phyloP scores from a whole-genome alignment of 345 rosid genomes.

The Ailanthus altissimus region DNA sequence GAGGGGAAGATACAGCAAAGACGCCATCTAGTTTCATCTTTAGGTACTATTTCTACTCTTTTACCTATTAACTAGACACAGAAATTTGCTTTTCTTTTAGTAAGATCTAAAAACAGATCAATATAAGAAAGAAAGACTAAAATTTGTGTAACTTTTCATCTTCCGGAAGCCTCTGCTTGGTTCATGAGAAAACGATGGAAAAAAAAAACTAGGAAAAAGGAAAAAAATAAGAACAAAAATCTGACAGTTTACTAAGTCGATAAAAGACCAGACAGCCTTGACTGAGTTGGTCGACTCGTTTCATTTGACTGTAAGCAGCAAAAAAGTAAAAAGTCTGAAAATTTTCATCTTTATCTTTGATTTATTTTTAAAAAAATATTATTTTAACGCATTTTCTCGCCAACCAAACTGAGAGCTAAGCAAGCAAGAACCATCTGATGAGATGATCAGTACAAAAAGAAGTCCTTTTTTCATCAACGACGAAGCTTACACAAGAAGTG shows the following conservation, averaged over 20 bases:
- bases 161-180: not conserved
- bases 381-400: not conserved
- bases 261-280: not conserved
- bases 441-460: not conserved
- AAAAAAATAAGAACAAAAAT: not conserved
- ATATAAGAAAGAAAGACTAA: not conserved
- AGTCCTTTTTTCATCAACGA: not conserved
- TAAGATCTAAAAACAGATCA: not conserved
- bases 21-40: not conserved
- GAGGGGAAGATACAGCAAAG: not conserved
- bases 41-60: not conserved
- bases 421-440: not conserved
- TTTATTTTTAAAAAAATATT: too few relatives aligned
- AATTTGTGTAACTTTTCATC: not conserved
- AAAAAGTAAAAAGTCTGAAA: not conserved
- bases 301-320: not conserved
- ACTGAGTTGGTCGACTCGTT: not conserved
- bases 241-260: not conserved
- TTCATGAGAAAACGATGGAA: not conserved
- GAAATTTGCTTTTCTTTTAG: not conserved
- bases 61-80: not conserved
- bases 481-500: not conserved
- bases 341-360: not conserved
- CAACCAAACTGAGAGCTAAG: not conserved
- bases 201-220: too few relatives aligned